Evolutionary conservation across 2,329 filamentous ascomycete genomes (phyloP), one percentile per base, ranked within the genome.

Genomic region (Aureobasidium sp.): DNA sequence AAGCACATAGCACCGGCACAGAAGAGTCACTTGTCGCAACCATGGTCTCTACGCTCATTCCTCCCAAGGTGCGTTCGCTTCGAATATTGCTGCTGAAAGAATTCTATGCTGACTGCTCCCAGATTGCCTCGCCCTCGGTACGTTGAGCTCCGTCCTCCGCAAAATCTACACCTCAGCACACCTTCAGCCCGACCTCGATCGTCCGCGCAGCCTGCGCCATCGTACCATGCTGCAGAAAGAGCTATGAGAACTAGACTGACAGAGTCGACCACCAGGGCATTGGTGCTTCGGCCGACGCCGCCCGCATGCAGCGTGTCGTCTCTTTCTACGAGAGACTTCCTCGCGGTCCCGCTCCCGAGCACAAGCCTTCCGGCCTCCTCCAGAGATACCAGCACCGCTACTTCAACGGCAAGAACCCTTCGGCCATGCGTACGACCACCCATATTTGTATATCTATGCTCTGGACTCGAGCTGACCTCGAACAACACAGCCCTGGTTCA

Each of bases 241-340:
- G 55, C 44, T 29, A 29, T 15, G 31, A 37, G 58, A 48, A 29
- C 22, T 12, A 39, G 47, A 62, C 69, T 71, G 63, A 73, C 62
- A 55, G 5, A 34, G 52, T 45, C 45, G 61, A 65, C 69, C 72
- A 68, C 73, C 66, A 97, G 94, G 92, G 90, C 71, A 91, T 99
- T 75, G 93, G 94, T 74, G 89, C 89, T 75, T 91, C 92, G 70
- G 90, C 92, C 75, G 93, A 97, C 86, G 94, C 94, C 75, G 85
- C 91, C 74, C 91, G 93, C 77, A 97, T 99, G 94, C 89, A 96
- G 78, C 90, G 92, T 73, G 91, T 99, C 71, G 93, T 97, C 78
- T 90, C 85, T 82, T 97, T 99, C 85, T 99, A 99, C 85, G 91
- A 95, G 83, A 95, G 93, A 80, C 91, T 99, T 64, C 94, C 95